Base-by-base conservation (phyloP, 805 yeast genomes). In the Candida ortonii region DNA sequence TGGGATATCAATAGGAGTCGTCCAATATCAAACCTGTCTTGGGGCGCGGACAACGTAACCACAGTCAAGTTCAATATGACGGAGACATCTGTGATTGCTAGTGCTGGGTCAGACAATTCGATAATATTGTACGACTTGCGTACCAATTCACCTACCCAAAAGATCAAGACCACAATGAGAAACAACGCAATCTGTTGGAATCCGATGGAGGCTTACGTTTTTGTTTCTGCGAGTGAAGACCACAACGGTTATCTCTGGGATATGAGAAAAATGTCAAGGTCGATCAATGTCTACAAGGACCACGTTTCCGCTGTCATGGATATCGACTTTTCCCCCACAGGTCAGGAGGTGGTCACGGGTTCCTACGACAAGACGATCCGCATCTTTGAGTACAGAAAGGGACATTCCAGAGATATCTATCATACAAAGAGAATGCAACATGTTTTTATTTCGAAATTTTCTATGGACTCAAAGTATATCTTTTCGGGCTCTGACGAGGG, bases 381-480 rank as follows among this genome's bases (percentile, higher is more conserved):
- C 49, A 78, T 93, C 13, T 93, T 65, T 63, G 78, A 78, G 34
- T 39, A 52, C 28, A 42, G 59, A 30, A 84, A 83, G 44, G 97
- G 98, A 22, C 97, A 90, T 61, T 84, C 96, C 5, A 72, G 97
- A 43, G 99, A 93, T 53, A 73, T 94, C 27, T 93, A 93, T 59
- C 98, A 93, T 54, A 93, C 98, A 10, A 88, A 87, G 67, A 76
- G 99, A 57, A 93, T 93, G 99, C 99, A 93, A 65, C 81, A 90
- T 40, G 84, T 93, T 8, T 86, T 88, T 61, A 74, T 84, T 37
- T 86, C 82, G 25, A 79, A 80, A 45, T 94, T 71, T 61, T 76
- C 96, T 7, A 87, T 87, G 76, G 99, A 93, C 62, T 73, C 94
- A 36, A 78, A 81, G 54, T 93, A 87, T 62, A 76, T 93, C 22